Evolutionary conservation across 495 filamentous ascomycete genomes (phyloP).

Genomic region (Glonium stellatum): DNA sequence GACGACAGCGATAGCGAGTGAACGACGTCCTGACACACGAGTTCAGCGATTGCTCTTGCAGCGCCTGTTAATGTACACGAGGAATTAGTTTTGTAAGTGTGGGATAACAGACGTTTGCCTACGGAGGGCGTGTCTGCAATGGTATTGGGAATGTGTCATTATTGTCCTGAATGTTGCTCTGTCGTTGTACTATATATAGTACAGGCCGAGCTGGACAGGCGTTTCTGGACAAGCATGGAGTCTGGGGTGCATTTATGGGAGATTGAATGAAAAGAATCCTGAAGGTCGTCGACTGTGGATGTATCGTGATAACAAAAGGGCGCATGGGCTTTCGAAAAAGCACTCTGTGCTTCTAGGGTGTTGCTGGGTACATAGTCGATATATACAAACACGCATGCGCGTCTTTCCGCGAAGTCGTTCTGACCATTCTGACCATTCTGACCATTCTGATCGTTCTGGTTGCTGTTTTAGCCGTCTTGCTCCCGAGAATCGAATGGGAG

Average conservation of each 20-base stretch:
- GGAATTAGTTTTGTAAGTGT: neutral
- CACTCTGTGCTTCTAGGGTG: neutral
- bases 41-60: too few relatives aligned
- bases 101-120: neutral
- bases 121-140: neutral
- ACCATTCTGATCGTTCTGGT: too few relatives aligned
- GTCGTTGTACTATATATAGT: conserved; percentile 1
- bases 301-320: too few relatives aligned
- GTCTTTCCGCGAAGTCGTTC: neutral
- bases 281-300: neutral
- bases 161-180: neutral
- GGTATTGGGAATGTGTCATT: neutral
- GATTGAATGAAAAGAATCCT: neutral
- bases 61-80: too few relatives aligned
- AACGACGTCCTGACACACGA: neutral
- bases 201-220: neutral
- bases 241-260: neutral
- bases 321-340: neutral
- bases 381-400: neutral
- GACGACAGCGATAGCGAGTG: conserved; percentile 30
- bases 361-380: neutral
- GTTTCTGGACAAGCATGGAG: conserved; percentile 2
- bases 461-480: too few relatives aligned
- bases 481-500: neutral
- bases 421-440: neutral